A percentile compares a stretch with the other conserved stretches of the same genome.
Conservation (phyloP, 139 green algal genomes). For the Chlorella sp. region DNA sequence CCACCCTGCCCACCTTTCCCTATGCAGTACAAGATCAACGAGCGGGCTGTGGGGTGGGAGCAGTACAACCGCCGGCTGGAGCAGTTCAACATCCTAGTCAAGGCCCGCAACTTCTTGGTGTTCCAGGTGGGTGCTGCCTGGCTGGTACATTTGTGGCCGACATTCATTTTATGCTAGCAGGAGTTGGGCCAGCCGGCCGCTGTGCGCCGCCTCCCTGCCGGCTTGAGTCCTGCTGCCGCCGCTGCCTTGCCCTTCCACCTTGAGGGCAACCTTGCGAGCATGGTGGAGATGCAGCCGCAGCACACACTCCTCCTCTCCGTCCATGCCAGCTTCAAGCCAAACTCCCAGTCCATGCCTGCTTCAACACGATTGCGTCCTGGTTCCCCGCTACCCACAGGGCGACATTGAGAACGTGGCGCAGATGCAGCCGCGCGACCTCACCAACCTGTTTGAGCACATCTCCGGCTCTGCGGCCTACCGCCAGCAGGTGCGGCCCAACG, state of each 20-base stretch:
- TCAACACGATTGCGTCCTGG: too few relatives aligned
- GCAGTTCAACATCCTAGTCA: constrained; percentile 89
- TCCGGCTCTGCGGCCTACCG: constrained; percentile 70
- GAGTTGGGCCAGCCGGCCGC: background rate
- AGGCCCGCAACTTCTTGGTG: constrained; percentile 97
- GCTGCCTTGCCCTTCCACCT: background rate
- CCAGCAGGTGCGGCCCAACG: constrained; percentile 7
- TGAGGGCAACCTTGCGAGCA: too few relatives aligned
- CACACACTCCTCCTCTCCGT: too few relatives aligned
- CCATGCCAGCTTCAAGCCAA: too few relatives aligned
- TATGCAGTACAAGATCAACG: constrained; percentile 82
- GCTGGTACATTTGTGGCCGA: background rate
- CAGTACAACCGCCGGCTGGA: constrained; percentile 85
- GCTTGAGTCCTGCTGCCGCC: background rate
- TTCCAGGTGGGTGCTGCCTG: constrained; percentile 83
- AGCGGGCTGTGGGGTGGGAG: constrained; percentile 77
- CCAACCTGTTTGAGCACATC: constrained; percentile 92
- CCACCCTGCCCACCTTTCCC: background rate
- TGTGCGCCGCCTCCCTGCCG: background rate
- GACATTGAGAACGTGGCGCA: constrained; percentile 96
- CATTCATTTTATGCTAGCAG: background rate
- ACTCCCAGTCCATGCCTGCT: too few relatives aligned
- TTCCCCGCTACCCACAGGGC: constrained; percentile 60
- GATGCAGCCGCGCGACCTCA: constrained; percentile 86
- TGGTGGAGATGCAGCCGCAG: too few relatives aligned